These are phyloP conservation scores for Salvia hispanica DNA, from an alignment of 257 asterid species.

Conservation along the genomic window DNA sequence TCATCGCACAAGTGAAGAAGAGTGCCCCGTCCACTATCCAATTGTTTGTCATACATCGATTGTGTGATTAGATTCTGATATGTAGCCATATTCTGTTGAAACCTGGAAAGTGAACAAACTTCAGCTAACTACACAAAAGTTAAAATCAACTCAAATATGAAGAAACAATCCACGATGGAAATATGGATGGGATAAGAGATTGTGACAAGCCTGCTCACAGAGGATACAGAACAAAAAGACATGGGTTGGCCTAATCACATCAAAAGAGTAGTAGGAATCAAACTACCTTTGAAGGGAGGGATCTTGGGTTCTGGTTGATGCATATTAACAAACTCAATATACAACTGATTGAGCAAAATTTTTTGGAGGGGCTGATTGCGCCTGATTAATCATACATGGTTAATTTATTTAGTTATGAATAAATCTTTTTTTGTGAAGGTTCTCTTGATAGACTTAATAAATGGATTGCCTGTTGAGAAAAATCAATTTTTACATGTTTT, in stretches of 20 bases:
- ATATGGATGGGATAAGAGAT: slow-evolving; percentile 4
- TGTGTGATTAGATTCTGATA: slow-evolving; percentile 95
- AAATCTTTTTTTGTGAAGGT: neutral
- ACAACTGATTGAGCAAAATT: neutral
- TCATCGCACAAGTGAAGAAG: slow-evolving; percentile 98
- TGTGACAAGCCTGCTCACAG: too few species aligned
- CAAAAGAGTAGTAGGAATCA: neutral
- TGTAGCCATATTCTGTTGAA: slow-evolving; percentile 89
- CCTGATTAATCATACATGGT: neutral
- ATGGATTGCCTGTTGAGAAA: neutral
- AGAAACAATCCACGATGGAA: neutral
- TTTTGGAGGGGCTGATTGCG: neutral
- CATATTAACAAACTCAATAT: neutral
- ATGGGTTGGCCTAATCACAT: too few species aligned
- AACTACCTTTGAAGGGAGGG: neutral
- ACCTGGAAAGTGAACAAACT: slow-evolving; percentile 54
- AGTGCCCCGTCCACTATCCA: slow-evolving; percentile 97
- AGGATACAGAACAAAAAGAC: too few species aligned
- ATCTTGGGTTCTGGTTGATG: neutral
- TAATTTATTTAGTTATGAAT: neutral
- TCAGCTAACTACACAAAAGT: slow-evolving; percentile 30
- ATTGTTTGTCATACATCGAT: slow-evolving; percentile 97
- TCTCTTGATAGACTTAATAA: neutral
- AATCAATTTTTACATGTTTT: neutral
- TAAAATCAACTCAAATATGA: slow-evolving; percentile 18